A percentile compares a stretch with the other conserved stretches of the same genome.
Evolutionary conservation across 2,329 filamentous ascomycete genomes (phyloP).

Genomic region (Lasiodiplodia sp.): DNA sequence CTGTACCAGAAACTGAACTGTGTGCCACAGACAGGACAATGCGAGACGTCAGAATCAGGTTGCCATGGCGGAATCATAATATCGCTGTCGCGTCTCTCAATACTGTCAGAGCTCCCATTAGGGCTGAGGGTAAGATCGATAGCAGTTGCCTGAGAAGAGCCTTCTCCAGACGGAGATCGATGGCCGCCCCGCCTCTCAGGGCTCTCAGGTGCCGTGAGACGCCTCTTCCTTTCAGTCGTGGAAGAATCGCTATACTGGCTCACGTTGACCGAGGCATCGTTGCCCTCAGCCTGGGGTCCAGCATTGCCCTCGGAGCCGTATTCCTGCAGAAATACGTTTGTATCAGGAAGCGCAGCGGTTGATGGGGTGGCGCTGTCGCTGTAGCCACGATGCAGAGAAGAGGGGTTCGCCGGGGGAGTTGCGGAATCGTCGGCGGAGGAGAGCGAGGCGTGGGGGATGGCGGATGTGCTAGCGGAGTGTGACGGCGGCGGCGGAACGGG

Average conservation of each 20-base stretch:
- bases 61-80: slow-evolving; percentile 81
- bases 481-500: slow-evolving; percentile 2
- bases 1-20: slow-evolving; percentile 85
- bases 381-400: slow-evolving; percentile 20
- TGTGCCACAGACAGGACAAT: slow-evolving; percentile 83
- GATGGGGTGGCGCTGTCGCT: slow-evolving; percentile 10
- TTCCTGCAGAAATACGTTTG: not conserved
- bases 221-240: slow-evolving; percentile 44
- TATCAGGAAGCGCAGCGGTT: not conserved
- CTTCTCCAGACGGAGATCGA: slow-evolving; percentile 11
- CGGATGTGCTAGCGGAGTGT: slow-evolving; percentile 11
- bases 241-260: slow-evolving; percentile 5
- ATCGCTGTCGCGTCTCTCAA: slow-evolving; percentile 15
- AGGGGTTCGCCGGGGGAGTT: slow-evolving; percentile 6
- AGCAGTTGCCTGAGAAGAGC: slow-evolving; percentile 20
- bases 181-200: slow-evolving; percentile 42
- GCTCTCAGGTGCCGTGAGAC: slow-evolving; percentile 43
- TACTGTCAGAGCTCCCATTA: not conserved
- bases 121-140: slow-evolving; percentile 9
- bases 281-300: not conserved
- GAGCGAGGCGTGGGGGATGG: slow-evolving; percentile 15
- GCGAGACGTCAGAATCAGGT: slow-evolving; percentile 80
- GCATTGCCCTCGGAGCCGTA: slow-evolving; percentile 14
- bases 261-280: not conserved
- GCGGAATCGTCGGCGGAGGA: slow-evolving; percentile 6